These are phyloP conservation scores for Cytospora chrysosperma DNA, from an alignment of 2,329 filamentous ascomycete species.

Conservation along the genomic window DNA sequence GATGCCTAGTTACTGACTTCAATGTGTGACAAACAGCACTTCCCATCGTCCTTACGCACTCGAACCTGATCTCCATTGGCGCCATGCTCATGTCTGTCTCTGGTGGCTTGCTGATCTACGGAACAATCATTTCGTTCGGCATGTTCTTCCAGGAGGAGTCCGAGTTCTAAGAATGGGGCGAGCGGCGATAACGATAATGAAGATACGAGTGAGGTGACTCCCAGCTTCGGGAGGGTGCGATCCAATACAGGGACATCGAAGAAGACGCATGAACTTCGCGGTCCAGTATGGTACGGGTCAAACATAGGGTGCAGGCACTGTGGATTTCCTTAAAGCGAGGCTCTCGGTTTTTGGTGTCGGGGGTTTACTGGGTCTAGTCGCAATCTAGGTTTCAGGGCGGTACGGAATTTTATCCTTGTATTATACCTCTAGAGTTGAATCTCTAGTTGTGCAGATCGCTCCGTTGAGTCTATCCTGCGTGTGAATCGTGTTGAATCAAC, in stretches of 20 bases:
- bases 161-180: constrained; percentile 70
- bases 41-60: constrained; percentile 84
- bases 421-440: constrained; percentile 15
- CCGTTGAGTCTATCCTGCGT: constrained; percentile 27
- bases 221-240: background rate
- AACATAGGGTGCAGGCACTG: constrained; percentile 1
- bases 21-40: constrained; percentile 59
- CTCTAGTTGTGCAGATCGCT: constrained; percentile 13
- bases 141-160: constrained; percentile 99
- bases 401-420: constrained; percentile 13
- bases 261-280: background rate
- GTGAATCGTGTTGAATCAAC: constrained; percentile 24
- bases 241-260: constrained; percentile 1
- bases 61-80: constrained; percentile 73
- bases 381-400: constrained; percentile 10
- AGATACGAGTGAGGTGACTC: background rate
- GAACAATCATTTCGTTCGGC: constrained; percentile 95
- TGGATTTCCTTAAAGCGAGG: constrained; percentile 10
- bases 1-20: constrained; percentile 1
- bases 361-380: constrained; percentile 2
- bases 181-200: background rate
- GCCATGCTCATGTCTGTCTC: constrained; percentile 96
- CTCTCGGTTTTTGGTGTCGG: constrained; percentile 2
- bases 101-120: constrained; percentile 92
- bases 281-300: constrained; percentile 14